Percentiles rank a stretch among this genome's conserved stretches.
Conservation (phyloP, 306 rosid species). For the Spatholobus suberectus region DNA sequence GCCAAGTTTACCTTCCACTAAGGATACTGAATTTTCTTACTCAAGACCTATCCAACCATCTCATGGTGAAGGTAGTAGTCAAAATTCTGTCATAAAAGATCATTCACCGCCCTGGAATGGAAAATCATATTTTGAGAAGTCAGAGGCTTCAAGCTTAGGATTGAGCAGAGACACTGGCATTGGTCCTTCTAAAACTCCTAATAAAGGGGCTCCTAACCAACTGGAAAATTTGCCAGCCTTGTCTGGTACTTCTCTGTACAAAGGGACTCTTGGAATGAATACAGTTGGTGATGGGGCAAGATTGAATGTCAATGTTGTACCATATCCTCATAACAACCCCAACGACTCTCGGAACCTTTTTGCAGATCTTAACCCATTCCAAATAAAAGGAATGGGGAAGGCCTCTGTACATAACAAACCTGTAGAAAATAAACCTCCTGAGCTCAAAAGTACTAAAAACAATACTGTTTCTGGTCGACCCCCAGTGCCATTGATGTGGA, state of each 20-base stretch:
- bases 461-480: slow-evolving; percentile 69
- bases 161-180: slow-evolving; percentile 52
- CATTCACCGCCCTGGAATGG: slow-evolving; percentile 53
- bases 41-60: slow-evolving; percentile 55
- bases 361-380: slow-evolving; percentile 94
- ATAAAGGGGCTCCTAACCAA: slow-evolving; percentile 52
- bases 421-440: slow-evolving; percentile 69
- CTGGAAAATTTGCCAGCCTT: slow-evolving; percentile 56
- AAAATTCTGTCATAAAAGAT: slow-evolving; percentile 50
- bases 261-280: slow-evolving; percentile 77
- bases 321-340: slow-evolving; percentile 68
- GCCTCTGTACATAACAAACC: slow-evolving; percentile 63
- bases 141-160: slow-evolving; percentile 57
- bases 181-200: slow-evolving; percentile 60
- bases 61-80: slow-evolving; percentile 85
- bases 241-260: slow-evolving; percentile 62
- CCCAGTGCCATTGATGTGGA: slow-evolving; percentile 76
- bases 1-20: slow-evolving; percentile 55
- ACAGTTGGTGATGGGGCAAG: slow-evolving; percentile 73
- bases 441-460: slow-evolving; percentile 57
- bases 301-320: slow-evolving; percentile 82
- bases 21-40: slow-evolving; percentile 60
- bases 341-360: slow-evolving; percentile 80
- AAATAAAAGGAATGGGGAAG: slow-evolving; percentile 87
- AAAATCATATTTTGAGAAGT: slow-evolving; percentile 58